Base-by-base conservation (phyloP, 78 protist genomes). In the Thecamonas trahens region DNA sequence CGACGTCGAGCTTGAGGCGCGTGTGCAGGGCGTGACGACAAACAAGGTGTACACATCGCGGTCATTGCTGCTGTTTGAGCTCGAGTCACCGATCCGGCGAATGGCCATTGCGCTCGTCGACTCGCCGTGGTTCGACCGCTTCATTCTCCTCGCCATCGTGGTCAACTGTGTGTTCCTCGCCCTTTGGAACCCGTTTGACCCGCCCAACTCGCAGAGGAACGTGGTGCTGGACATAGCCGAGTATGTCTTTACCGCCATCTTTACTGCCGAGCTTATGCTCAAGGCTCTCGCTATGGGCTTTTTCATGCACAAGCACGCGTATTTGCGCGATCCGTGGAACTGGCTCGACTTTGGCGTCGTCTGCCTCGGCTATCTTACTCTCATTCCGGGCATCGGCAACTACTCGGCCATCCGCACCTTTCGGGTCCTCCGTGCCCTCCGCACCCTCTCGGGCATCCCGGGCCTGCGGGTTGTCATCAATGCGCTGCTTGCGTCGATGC, bases 401-500 rank as follows among this genome's bases (percentile, higher is more conserved):
- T 73, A 61, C 61, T 15, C 67, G 5, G 55, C 70, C 29, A 17
- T 82, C 29, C 63, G 83, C n/a, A 32, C 52, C 22, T 40, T 63
- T 22, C 83, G 76, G 0, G 71, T 70, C 11, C 47, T 70, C 8
- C 47, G 76, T 15, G 60, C 83, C 11, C 66, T 68, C 47, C n/a
- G 72, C 15, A 35, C 59, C 45, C 60, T 70, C 45, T 52, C 69
- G 3, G 44, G 37, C n/a, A 20, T 70, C 35, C 54, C 35, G 24
- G 70, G 74, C n/a, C 2, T 83, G 69, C 22, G 37, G 45, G 35
- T 31, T 22, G 22, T 83, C 24, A 60, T 76, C 22, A 22, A 47
- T 1, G 0, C 61, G 22, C 8, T 83, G 24, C 49, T 83, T 8
- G 26, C 4, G 8, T 44, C 80, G n/a, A 0, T 67, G 50, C 68